Evolutionary conservation across 2,329 filamentous ascomycete genomes (phyloP), one percentile per base, ranked within the genome.

Genomic region (Phoma sp.): DNA sequence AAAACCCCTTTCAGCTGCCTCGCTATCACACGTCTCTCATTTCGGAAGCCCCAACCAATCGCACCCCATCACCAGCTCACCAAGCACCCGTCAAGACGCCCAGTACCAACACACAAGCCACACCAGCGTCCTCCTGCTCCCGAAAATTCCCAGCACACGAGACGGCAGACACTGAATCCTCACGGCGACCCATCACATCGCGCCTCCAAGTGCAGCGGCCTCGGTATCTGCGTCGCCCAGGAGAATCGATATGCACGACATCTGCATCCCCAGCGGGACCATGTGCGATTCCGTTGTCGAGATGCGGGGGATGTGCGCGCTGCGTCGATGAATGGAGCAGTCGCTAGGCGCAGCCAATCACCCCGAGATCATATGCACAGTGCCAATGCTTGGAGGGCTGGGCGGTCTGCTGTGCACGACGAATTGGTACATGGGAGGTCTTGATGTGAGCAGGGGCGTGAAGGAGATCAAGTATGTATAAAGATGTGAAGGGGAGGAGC

Each of bases 351-450:
- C 14, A 36, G 48, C 39, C 48, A 43, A 43, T 43, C 15, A 47
- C 9, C 18, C 15, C 28, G 25, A 15, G 10, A 29, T 5, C 15
- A 36, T 10, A 25, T 42, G 36, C 15, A 25, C 29, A 33, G 12
- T 45, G 48, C 48, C 48, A 51, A 53, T 34, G 49, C 36, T 53
- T 46, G 49, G 42, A 5, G 29, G 7, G 21, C 47, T 50, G 20
- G 47, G 47, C 47, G n/a, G 32, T 30, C 6, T 33, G 15, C 15
- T 18, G 30, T 33, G 30, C 30, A 33, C 17, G 14, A 17, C 30
- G 9, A 33, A 18, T 33, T 5, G 15, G 15, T 33, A 11, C 5
- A 25, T 25, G 23, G 9, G 23, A 5, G 5, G 5, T 25, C 23
- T 25, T 25, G 23, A 25, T 25, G 23, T 4, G 14, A 7, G 14